These are phyloP conservation scores for Exophiala sp. DNA, from an alignment of 2,329 filamentous ascomycete species.

Conservation along the genomic window DNA sequence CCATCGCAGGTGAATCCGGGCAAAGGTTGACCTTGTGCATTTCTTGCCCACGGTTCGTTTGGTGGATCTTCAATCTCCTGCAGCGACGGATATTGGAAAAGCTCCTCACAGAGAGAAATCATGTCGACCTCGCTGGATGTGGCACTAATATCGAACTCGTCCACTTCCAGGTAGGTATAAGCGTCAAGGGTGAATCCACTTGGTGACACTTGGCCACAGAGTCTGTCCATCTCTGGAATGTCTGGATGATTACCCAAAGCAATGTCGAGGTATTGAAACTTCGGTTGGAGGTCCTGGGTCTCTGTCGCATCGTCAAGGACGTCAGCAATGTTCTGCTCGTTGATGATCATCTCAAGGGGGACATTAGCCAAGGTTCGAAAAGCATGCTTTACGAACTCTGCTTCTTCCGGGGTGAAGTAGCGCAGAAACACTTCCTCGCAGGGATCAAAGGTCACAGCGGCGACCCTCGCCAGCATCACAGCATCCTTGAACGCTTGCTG, in stretches of 20 bases:
- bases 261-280: slow-evolving; percentile 8
- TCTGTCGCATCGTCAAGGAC: background rate
- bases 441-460: background rate
- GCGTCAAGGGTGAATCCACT: background rate
- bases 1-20: slow-evolving; percentile 8
- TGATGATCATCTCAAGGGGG: background rate
- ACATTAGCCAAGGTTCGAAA: slow-evolving; percentile 11
- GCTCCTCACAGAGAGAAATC: slow-evolving; percentile 3
- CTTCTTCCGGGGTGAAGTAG: slow-evolving; percentile 4
- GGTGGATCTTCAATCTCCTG: slow-evolving; percentile 2
- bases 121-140: background rate
- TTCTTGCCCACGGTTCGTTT: background rate
- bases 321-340: background rate
- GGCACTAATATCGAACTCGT: background rate
- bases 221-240: background rate
- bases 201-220: background rate
- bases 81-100: slow-evolving; percentile 1
- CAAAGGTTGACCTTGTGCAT: background rate
- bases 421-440: slow-evolving; percentile 7
- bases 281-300: slow-evolving; percentile 1
- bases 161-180: slow-evolving; percentile 1
- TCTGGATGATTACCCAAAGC: slow-evolving; percentile 3
- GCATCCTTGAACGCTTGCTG: slow-evolving; percentile 10
- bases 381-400: slow-evolving; percentile 6
- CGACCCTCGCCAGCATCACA: slow-evolving; percentile 5